Evolutionary conservation across 2,329 filamentous ascomycete species (phyloP).

Genomic region (Neoarthrinium moseri): DNA sequence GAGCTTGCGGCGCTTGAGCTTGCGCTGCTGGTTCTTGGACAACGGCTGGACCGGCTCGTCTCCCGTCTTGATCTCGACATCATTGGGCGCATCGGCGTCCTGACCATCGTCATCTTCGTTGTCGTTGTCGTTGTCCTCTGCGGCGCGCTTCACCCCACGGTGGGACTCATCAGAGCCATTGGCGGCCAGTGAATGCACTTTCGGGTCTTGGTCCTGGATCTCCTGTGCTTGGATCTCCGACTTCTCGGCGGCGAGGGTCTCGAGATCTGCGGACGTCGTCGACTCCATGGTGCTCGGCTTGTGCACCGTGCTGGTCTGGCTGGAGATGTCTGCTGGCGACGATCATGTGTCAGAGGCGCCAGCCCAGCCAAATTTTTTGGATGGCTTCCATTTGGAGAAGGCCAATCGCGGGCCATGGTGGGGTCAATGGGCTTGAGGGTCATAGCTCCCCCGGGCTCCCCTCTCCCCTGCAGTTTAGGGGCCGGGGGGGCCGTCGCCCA

Average conservation of each 20-base stretch:
- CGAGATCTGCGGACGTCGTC: slow-evolving; percentile 7
- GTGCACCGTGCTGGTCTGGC: no score
- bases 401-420: no score
- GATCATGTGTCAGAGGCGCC: no score
- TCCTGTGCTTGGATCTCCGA: slow-evolving; percentile 11
- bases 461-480: no score
- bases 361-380: no score
- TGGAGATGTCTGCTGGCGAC: no score
- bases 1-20: slow-evolving; percentile 65
- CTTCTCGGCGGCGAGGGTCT: slow-evolving; percentile 10
- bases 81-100: slow-evolving; percentile 64
- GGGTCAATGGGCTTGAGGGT: no score
- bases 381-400: no score
- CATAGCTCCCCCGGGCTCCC: no score
- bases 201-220: slow-evolving; percentile 11
- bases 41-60: slow-evolving; percentile 34
- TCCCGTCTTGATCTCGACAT: slow-evolving; percentile 48
- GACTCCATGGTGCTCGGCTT: slow-evolving; percentile 4
- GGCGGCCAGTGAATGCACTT: slow-evolving; percentile 4
- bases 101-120: slow-evolving; percentile 48
- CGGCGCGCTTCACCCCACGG: slow-evolving; percentile 26
- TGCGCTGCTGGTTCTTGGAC: slow-evolving; percentile 87
- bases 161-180: slow-evolving; percentile 1
- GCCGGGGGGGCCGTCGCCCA: no score
- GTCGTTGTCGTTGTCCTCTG: slow-evolving; percentile 55